Conservation (phyloP, 2,329 filamentous ascomycete genomes). For the Penicillium sp. region DNA sequence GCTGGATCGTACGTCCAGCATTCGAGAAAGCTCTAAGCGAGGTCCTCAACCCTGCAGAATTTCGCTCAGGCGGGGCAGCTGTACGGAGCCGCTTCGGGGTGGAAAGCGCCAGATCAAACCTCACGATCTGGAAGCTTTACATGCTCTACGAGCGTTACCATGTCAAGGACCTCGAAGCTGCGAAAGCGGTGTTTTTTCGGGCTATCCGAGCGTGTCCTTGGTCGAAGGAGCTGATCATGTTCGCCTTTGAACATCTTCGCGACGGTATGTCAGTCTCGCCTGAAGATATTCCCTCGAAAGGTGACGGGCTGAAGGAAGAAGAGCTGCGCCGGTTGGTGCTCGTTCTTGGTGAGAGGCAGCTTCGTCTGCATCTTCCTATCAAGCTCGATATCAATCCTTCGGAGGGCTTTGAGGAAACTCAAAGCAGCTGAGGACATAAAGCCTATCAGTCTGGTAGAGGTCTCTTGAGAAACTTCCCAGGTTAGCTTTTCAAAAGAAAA, state of each 20-base stretch:
- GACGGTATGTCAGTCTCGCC: conserved; percentile 16
- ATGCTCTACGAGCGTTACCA: conserved; percentile 50
- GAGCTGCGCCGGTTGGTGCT: conserved; percentile 57
- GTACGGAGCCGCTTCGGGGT: conserved; percentile 4
- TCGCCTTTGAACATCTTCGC: conserved; percentile 53
- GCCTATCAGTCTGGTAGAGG: too few relatives aligned
- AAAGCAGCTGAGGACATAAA: not conserved
- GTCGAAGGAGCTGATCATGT: conserved; percentile 61
- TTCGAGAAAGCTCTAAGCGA: conserved; percentile 55
- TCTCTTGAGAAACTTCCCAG: too few relatives aligned
- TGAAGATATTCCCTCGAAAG: not conserved
- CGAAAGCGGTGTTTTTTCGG: conserved; percentile 56
- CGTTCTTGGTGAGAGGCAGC: conserved; percentile 61
- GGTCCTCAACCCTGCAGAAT: conserved; percentile 4
- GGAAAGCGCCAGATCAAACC: conserved; percentile 35
- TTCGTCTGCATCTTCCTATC: conserved; percentile 59
- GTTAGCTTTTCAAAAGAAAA: too few relatives aligned
- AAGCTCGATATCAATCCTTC: not conserved
- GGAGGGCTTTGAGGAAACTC: not conserved
- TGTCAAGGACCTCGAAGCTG: conserved; percentile 36
- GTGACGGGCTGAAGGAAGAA: conserved; percentile 39
- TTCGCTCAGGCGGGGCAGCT: conserved; percentile 7
- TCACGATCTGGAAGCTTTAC: conserved; percentile 55
- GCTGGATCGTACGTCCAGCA: conserved; percentile 53
- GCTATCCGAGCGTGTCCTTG: conserved; percentile 62